phyloP scores from a whole-genome alignment of 2,329 filamentous ascomycete species.

The Elsinoe perseae region DNA sequence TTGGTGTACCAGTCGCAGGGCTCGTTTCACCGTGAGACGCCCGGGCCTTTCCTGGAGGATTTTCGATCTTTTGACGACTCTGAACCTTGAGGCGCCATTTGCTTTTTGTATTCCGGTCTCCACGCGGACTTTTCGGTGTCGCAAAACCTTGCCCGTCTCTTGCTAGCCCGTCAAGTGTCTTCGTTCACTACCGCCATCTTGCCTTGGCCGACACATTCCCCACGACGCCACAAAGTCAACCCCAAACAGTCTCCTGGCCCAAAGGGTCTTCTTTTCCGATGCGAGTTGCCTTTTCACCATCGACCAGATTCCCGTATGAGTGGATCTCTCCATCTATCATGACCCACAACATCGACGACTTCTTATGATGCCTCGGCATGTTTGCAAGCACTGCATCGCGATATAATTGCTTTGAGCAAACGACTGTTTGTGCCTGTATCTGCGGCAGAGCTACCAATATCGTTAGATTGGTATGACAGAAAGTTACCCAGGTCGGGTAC shows the following conservation, averaged over 20 bases:
- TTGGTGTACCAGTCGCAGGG: not conserved
- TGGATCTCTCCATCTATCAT: not conserved
- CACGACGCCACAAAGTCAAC: not conserved
- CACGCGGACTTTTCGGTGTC: not conserved
- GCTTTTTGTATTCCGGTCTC: not conserved
- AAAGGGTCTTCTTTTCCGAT: not conserved
- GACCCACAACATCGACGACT: constrained; percentile 6
- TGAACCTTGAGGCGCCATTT: not conserved
- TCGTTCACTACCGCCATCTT: not conserved
- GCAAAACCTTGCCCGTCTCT: not conserved
- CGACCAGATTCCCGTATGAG: not conserved
- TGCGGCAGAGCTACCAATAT: not conserved
- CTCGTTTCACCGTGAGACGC: not conserved
- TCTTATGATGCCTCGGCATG: constrained; percentile 6
- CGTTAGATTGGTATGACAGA: constrained; percentile 9
- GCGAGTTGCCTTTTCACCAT: not conserved
- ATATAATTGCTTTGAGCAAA: not conserved
- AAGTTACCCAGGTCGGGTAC: not conserved
- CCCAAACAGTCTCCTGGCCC: not conserved
- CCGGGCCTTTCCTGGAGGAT: not conserved
- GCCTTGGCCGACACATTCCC: not conserved
- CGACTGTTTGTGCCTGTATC: not conserved
- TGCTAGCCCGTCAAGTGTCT: not conserved
- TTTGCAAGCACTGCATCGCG: not conserved
- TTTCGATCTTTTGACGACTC: not conserved